These are phyloP conservation scores for Goffeauzyma gilvescens DNA, from an alignment of 768 basidiomycete genomes.

Conservation along the genomic window DNA sequence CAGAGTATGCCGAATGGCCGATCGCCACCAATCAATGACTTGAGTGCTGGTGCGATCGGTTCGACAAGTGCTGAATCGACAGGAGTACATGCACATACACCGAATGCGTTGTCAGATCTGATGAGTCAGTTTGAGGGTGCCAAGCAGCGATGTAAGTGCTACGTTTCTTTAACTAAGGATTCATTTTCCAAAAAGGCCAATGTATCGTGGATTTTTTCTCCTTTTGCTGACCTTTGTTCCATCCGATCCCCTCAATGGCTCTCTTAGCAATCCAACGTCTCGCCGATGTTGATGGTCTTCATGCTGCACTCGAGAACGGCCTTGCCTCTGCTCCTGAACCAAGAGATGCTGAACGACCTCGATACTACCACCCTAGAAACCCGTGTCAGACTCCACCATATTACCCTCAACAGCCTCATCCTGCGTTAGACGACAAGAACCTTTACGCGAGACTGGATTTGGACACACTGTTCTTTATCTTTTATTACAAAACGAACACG, in stretches of 20 bases:
- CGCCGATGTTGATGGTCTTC: constrained; percentile 66
- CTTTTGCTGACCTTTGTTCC: too few species aligned
- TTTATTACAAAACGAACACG: constrained; percentile 92
- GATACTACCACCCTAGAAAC: constrained; percentile 87
- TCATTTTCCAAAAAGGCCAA: too few species aligned
- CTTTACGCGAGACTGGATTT: constrained; percentile 83
- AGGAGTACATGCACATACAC: constrained; percentile 1
- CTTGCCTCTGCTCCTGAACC: constrained; percentile 76
- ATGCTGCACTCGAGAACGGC: constrained; percentile 83
- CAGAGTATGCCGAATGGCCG: constrained; percentile 25
- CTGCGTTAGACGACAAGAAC: constrained; percentile 57
- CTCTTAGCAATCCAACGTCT: constrained; percentile 22
- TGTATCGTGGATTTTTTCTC: too few species aligned
- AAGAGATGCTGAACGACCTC: constrained; percentile 87
- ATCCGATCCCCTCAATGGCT: too few species aligned
- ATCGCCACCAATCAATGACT: constrained; percentile 38
- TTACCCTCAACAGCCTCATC: constrained; percentile 76
- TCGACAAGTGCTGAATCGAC: too few species aligned
- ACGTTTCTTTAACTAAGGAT: too few species aligned
- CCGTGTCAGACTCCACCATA: constrained; percentile 78
- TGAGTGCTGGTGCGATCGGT: too few species aligned
- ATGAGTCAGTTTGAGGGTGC: constrained; percentile 88
- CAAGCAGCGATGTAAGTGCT: constrained; percentile 79
- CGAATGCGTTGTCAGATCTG: constrained; percentile 50
- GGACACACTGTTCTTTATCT: constrained; percentile 95